phyloP scores from a whole-genome alignment of 2,329 filamentous ascomycete species.

The Setomelanomma holmii region DNA sequence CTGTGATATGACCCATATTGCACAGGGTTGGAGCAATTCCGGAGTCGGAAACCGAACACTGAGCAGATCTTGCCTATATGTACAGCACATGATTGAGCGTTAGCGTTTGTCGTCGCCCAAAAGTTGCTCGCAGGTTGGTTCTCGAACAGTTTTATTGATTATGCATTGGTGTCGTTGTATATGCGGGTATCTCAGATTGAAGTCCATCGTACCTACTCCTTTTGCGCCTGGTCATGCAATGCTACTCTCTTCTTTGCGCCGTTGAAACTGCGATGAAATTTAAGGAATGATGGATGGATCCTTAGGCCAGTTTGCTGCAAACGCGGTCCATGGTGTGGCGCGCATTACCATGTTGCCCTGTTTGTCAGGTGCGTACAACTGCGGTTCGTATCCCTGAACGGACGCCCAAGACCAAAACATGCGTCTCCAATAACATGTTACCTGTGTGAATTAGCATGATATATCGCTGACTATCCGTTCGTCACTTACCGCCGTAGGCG shows the following conservation, averaged over 20 bases:
- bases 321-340: constrained; percentile 43
- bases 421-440: constrained; percentile 45
- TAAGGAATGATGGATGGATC: constrained; percentile 40
- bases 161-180: constrained; percentile 7
- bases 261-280: constrained; percentile 1
- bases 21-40: too few species aligned
- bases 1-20: too few species aligned
- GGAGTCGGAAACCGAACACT: too few species aligned
- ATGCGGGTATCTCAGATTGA: constrained; percentile 10
- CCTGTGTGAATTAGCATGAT: constrained; percentile 13
- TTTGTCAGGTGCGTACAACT: constrained; percentile 33
- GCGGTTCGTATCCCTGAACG: constrained; percentile 40
- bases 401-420: constrained; percentile 39
- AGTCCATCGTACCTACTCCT: constrained; percentile 12
- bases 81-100: too few species aligned
- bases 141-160: constrained; percentile 1
- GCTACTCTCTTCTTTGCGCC: constrained; percentile 5
- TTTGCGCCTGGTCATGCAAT: constrained; percentile 23
- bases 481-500: constrained; percentile 37
- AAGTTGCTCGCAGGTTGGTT: too few species aligned
- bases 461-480: too few species aligned
- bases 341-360: constrained; percentile 37
- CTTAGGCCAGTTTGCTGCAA: constrained; percentile 43
- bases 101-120: too few species aligned
- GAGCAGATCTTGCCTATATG: too few species aligned